Base-by-base conservation (phyloP, 306 rosid genomes). In the Cucumis cinereus region DNA sequence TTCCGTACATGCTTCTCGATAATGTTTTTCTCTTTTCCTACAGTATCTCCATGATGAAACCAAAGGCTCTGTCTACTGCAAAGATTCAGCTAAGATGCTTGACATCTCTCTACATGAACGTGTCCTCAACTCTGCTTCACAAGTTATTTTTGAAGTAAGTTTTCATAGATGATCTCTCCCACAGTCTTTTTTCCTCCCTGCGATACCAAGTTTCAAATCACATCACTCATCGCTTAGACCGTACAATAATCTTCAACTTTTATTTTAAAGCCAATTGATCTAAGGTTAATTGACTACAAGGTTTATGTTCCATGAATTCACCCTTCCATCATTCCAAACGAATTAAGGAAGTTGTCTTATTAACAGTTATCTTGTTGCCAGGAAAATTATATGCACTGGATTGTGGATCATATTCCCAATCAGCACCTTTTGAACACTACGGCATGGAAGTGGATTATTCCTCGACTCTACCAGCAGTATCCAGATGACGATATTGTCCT, bases 401-500 rank as follows among this genome's bases (percentile, higher is more conserved):
- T 76, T 70, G 78, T 91, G 70, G 82, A 90, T 77, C 82, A 85
- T 38, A 64, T 80, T 71, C 87, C 96, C 2, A 83, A 85, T 77
- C 92, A 83, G 81, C 61, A 84, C 49, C 77, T 86, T 81, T 75
- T 91, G 84, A 91, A 90, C 84, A 91, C 97, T 58, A 80, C 90
- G 7, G 81, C 74, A 64, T 93, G 97, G 98, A 91, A 83, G 87
- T 83, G 84, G 82, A 66, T 91, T 79, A 58, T 91, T 84, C 98
- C 98, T 78, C 89, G 80, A 81, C 82, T 93, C 30, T 93, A 88
- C 92, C 83, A 77, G 80, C 74, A 47, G 47, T 93, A 91, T 83
- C 98, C 98, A 75, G 55, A 93, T 77, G 84, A 88, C 60, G 87
- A 87, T 81, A 90, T 93, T 85, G 79, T 82, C 61, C 85, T 93